These are phyloP conservation scores for Fusarium decemcellulare DNA, from an alignment of 2,329 filamentous ascomycete species.

Conservation along the genomic window DNA sequence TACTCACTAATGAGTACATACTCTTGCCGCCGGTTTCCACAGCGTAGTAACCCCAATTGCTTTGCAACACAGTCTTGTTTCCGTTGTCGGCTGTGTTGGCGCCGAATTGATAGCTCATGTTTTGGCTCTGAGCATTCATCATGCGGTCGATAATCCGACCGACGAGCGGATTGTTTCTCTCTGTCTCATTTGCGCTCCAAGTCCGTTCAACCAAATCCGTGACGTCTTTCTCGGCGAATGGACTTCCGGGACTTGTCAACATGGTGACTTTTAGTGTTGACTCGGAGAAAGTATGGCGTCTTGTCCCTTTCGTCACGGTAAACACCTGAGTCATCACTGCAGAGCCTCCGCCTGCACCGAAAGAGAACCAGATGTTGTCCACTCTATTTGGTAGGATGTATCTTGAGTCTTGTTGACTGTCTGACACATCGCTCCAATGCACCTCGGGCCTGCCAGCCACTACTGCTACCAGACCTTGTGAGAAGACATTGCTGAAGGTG, in stretches of 20 bases:
- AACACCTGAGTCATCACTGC: slow-evolving; percentile 33
- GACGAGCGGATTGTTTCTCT: slow-evolving; percentile 3
- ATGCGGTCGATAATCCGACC: slow-evolving; percentile 15
- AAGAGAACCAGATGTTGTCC: slow-evolving; percentile 36
- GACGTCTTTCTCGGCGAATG: slow-evolving; percentile 9
- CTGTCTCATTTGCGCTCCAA: slow-evolving; percentile 21
- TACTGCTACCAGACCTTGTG: background rate
- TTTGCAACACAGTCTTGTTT: slow-evolving; percentile 19
- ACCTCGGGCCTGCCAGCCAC: slow-evolving; percentile 26
- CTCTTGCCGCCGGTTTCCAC: accelerated
- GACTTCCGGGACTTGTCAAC: slow-evolving; percentile 3
- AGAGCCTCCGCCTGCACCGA: slow-evolving; percentile 30
- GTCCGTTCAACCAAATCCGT: slow-evolving; percentile 19
- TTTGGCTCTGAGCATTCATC: slow-evolving; percentile 18
- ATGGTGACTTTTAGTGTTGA: slow-evolving; percentile 20
- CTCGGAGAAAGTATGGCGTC: slow-evolving; percentile 27
- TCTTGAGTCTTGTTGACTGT: slow-evolving; percentile 4
- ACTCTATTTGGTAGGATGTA: slow-evolving; percentile 25
- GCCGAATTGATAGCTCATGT: slow-evolving; percentile 24
- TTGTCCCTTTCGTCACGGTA: slow-evolving; percentile 24
- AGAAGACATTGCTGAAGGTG: slow-evolving; percentile 26
- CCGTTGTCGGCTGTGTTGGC: background rate
- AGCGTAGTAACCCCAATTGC: slow-evolving; percentile 12
- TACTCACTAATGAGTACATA: slow-evolving; percentile 7
- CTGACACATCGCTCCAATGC: slow-evolving; percentile 28